Evolutionary conservation across 805 yeast genomes (phyloP), one percentile per base, ranked within the genome.

Genomic region (Lipomyces kockii): DNA sequence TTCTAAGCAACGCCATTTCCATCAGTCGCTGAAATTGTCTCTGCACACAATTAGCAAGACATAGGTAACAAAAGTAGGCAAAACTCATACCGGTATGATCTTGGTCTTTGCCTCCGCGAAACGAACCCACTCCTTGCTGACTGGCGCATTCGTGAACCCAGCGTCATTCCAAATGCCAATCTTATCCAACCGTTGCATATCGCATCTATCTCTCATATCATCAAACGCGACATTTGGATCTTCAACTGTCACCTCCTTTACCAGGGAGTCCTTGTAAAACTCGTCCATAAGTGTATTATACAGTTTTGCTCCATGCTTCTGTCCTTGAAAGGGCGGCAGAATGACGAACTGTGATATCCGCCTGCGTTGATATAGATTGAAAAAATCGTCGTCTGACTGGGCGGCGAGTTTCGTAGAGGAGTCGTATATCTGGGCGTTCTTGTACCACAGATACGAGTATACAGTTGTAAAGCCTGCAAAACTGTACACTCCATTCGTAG

Each of bases 221-320:
- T 95, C 99, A 79, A 95, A 94, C 46, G 87, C 86, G 76, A 92
- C 97, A 75, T 89, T 90, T 2, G 98, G 98, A 76, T 95, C 99
- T 76, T 95, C 98, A 3, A 95, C 92, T 0, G 94, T 91, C 52
- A 95, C 83, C 73, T 93, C 97, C 43, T 80, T 78, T 29, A 92
- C 86, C 1, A 74, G 67, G 0, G 76, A 74, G 70, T 90, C 89
- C 0, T 74, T 71, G 2, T 81, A 72, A 90, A 97, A 92, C 57
- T 76, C 69, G 1, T 82, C 80, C 64, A 85, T 82, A 7, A 95
- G 78, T 0, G 83, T 68, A 11, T 81, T 78, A 76, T 94, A 94
- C 35, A 94, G 34, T 35, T 35, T 53, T 3, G 86, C 84, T 2
- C 99, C 99, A 62, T 91, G 86, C 0, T 88, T 86, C 59, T 83